Evolutionary conservation across 1,284 basidiomycete species (phyloP).

Genomic region (Tylopilus sp.): DNA sequence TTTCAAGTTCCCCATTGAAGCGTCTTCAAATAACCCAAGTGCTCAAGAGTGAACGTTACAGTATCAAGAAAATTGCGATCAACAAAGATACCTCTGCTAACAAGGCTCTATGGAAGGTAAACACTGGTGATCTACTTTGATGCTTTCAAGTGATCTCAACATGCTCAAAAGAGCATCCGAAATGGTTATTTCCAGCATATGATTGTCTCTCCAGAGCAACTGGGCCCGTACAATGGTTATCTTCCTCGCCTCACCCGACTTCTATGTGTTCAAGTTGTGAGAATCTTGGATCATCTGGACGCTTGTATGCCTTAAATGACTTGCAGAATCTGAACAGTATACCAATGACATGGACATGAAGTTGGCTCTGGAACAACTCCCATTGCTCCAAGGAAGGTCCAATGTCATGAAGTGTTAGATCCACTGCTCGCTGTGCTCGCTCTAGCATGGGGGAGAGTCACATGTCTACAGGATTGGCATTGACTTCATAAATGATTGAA

Average conservation of each 20-base stretch:
- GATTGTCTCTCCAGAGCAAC: constrained; percentile 19
- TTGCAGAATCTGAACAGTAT: background rate
- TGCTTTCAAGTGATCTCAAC: background rate
- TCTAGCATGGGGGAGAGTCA: background rate
- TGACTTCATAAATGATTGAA: constrained; percentile 7
- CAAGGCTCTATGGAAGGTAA: background rate
- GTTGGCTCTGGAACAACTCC: background rate
- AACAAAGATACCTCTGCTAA: background rate
- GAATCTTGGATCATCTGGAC: background rate
- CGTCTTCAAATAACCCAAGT: constrained; percentile 2
- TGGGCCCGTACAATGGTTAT: constrained; percentile 10
- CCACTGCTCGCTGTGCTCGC: background rate
- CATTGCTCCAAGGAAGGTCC: background rate
- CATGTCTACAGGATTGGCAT: constrained; percentile 1
- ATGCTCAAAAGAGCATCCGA: background rate
- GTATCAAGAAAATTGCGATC: constrained; percentile 1
- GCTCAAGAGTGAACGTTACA: background rate
- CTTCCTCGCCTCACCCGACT: no score
- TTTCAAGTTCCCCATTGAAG: background rate
- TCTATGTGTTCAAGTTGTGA: no score
- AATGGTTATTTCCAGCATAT: constrained; percentile 6
- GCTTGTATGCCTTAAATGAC: background rate
- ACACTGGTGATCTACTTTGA: background rate
- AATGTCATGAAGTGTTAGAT: background rate
- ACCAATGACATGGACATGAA: background rate